Percentiles rank a stretch among this genome's conserved stretches.
phyloP scores from a whole-genome alignment of 2,329 filamentous ascomycete species.

The Davidsoniella virescens region DNA sequence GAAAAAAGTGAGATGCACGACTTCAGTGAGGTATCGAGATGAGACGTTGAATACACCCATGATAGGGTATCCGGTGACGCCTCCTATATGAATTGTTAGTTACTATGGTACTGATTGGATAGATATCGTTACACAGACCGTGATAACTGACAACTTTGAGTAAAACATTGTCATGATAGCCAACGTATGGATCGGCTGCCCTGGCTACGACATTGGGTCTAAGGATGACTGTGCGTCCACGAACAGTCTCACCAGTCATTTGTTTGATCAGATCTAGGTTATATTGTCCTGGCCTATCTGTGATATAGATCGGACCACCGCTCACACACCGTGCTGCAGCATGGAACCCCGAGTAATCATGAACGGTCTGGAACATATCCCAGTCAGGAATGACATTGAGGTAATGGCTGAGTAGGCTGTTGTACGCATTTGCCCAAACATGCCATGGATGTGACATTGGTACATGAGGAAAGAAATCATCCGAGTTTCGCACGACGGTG shows the following conservation, averaged over 20 bases:
- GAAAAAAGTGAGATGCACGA: constrained; percentile 56
- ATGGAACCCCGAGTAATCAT: constrained; percentile 64
- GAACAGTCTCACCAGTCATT: constrained; percentile 60
- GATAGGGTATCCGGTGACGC: constrained; percentile 54
- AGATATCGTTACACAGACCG: constrained; percentile 26
- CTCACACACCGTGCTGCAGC: constrained; percentile 79
- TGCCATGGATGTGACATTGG: constrained; percentile 82
- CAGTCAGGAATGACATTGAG: constrained; percentile 77
- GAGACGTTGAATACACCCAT: constrained; percentile 76
- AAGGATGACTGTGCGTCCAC: constrained; percentile 63
- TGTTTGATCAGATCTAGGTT: constrained; percentile 58
- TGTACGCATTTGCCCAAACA: constrained; percentile 86
- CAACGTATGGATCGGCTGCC: constrained; percentile 55
- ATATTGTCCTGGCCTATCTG: constrained; percentile 72
- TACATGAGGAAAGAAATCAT: constrained; percentile 79
- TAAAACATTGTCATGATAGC: constrained; percentile 55
- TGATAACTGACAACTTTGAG: constrained; percentile 70
- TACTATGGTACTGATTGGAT: not conserved
- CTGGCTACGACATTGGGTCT: constrained; percentile 61
- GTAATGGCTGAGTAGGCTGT: constrained; percentile 64
- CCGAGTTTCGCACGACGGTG: constrained; percentile 69
- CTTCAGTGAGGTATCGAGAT: constrained; percentile 42
- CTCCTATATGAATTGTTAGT: constrained; percentile 20
- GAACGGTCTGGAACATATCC: constrained; percentile 53
- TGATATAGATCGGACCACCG: constrained; percentile 88